Conservation (phyloP, 345 rosid species). For the Balakata baccata region DNA sequence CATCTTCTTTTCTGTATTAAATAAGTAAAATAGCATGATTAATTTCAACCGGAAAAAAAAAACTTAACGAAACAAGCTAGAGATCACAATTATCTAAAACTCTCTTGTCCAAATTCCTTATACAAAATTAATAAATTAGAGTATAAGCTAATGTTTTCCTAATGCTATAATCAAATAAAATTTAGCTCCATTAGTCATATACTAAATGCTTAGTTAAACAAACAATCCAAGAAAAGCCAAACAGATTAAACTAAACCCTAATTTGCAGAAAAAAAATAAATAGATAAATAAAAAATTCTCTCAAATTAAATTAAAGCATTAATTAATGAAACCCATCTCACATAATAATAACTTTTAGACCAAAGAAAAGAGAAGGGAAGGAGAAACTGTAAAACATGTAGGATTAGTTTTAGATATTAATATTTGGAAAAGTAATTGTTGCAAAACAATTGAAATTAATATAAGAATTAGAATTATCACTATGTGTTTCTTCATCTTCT, state of each 20-base stretch:
- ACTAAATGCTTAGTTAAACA: background rate
- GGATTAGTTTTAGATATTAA: background rate
- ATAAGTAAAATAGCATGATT: no score
- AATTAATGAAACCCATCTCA: background rate
- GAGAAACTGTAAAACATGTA: background rate
- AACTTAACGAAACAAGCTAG: no score
- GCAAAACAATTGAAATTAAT: background rate
- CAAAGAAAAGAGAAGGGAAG: background rate
- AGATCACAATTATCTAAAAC: no score
- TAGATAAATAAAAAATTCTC: background rate
- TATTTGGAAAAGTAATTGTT: slow-evolving; percentile 6
- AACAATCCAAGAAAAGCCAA: background rate
- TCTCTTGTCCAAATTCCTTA: slow-evolving; percentile 12
- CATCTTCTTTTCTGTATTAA: no score
- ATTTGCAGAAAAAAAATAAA: background rate
- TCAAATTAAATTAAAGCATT: background rate
- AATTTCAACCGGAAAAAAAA: no score
- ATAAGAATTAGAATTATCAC: background rate
- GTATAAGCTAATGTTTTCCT: background rate
- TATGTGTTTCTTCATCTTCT: slow-evolving; percentile 7
- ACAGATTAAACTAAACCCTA: background rate
- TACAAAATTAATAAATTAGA: background rate
- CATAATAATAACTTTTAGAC: background rate
- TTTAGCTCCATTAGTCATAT: background rate
- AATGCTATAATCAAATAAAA: background rate